Percentiles rank a stretch among this genome's conserved stretches.
phyloP scores from a whole-genome alignment of 352 stramenopile genomes.

The Phytophthora chlamydospora region DNA sequence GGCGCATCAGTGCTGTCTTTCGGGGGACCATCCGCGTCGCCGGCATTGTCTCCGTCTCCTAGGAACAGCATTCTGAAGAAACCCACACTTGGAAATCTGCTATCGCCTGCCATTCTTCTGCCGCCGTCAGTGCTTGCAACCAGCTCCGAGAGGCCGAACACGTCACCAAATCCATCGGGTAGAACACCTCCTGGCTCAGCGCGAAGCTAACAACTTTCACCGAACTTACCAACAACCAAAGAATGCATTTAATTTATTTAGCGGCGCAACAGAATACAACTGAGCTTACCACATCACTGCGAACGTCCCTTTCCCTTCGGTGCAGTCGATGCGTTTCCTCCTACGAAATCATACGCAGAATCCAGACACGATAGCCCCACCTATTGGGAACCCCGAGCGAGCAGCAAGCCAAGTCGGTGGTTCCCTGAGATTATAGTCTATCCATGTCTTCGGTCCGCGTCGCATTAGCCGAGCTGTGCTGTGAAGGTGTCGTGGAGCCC shows the following conservation, averaged over 20 bases:
- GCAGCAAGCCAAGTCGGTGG: slow-evolving; percentile 15
- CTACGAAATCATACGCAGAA: slow-evolving; percentile 22
- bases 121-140: slow-evolving; percentile 4
- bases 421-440: slow-evolving; percentile 60
- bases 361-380: slow-evolving; percentile 16
- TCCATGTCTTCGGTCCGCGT: slow-evolving; percentile 65
- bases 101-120: background rate
- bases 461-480: slow-evolving; percentile 34
- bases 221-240: slow-evolving; percentile 10
- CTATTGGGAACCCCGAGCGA: slow-evolving; percentile 13
- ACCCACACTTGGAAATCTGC: slow-evolving; percentile 11
- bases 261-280: slow-evolving; percentile 33
- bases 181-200: slow-evolving; percentile 2
- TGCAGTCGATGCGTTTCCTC: slow-evolving; percentile 17
- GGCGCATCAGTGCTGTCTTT: background rate
- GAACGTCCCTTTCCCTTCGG: slow-evolving; percentile 10
- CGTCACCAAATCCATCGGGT: slow-evolving; percentile 1
- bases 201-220: slow-evolving; percentile 9
- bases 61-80: slow-evolving; percentile 36
- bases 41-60: slow-evolving; percentile 19
- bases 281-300: slow-evolving; percentile 22
- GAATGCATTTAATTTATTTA: slow-evolving; percentile 44
- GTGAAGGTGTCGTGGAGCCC: slow-evolving; percentile 23
- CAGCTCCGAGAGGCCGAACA: slow-evolving; percentile 1
- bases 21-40: slow-evolving; percentile 7